Conservation (phyloP, 257 asterid genomes). For the Gardenia jasminoides region DNA sequence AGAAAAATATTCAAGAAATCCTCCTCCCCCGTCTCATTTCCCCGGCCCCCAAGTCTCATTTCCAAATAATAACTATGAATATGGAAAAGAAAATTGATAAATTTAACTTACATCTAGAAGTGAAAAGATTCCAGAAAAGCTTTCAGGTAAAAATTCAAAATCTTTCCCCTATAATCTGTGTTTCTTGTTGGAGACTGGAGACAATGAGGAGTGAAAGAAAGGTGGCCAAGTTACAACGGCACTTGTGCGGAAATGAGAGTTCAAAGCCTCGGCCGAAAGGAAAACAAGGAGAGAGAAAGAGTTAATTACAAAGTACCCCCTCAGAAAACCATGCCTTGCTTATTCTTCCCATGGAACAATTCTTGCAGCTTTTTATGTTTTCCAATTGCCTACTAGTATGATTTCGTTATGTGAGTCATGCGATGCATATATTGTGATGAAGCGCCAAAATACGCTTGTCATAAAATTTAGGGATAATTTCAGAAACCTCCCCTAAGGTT, state of each 20-base stretch:
- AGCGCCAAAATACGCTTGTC: no score
- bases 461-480: no score
- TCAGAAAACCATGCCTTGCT: no score
- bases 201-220: background rate
- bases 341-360: no score
- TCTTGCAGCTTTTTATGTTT: no score
- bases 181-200: background rate
- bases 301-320: no score
- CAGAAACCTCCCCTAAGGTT: no score
- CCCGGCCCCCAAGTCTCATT: background rate
- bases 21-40: background rate
- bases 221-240: background rate
- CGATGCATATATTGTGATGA: no score
- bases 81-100: background rate
- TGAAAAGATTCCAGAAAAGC: background rate
- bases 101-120: conserved; percentile 10
- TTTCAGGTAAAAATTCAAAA: background rate
- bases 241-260: no score
- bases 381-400: no score
- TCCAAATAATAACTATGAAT: background rate
- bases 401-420: no score
- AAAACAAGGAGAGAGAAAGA: background rate
- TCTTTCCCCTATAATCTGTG: background rate
- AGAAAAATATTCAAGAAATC: background rate
- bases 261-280: no score